Base-by-base conservation (phyloP, 106 monocot genomes). In the Phalaenopsis equestris region DNA sequence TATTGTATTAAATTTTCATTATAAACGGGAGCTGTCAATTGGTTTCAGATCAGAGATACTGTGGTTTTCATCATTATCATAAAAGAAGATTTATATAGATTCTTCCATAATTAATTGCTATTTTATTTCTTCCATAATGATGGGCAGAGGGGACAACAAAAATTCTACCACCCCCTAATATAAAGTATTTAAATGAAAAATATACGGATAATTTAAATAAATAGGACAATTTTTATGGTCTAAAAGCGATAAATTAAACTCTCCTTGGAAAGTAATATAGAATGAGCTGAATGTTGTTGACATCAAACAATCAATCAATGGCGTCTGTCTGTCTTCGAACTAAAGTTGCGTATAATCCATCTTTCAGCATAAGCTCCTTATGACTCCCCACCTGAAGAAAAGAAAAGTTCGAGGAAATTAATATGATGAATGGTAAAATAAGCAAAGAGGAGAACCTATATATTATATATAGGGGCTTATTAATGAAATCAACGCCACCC, bases 301-400 rank as follows among this genome's bases (percentile, higher is more conserved):
- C 39, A 41, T 70, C 74, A 74, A 43, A 7, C 18, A 9, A 21
- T 76, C 30, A 76, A 48, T 12, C 76, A 10, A 76, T 87, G 45
- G 88, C 88, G 80, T 92, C 90, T 6, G 79, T 80, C 70, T 95
- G 92, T 72, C 92, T 76, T 76, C 76, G 87, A 11, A 67, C 84
- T 76, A 92, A 77, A 30, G 85, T 83, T 24, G 92, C 82, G 86
- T 95, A 92, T 19, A 90, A 79, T 10, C 95, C 92, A 73, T 86
- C 84, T 48, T 84, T 83, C 55, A 87, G 86, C 79, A 95, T 72
- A 47, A 95, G 95, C 45, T 89, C 84, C 24, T 8, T 77, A 57
- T 95, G 95, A 46, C 79, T 85, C 41, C 95, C 95, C 41, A 87
- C 80, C 95, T 95, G 86, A 86, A 36, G 43, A 21, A 30, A 43